A percentile compares a stretch with the other conserved stretches of the same genome.
These are phyloP conservation scores for Alternaria dauci DNA, from an alignment of 2,329 filamentous ascomycete genomes.

Conservation along the genomic window DNA sequence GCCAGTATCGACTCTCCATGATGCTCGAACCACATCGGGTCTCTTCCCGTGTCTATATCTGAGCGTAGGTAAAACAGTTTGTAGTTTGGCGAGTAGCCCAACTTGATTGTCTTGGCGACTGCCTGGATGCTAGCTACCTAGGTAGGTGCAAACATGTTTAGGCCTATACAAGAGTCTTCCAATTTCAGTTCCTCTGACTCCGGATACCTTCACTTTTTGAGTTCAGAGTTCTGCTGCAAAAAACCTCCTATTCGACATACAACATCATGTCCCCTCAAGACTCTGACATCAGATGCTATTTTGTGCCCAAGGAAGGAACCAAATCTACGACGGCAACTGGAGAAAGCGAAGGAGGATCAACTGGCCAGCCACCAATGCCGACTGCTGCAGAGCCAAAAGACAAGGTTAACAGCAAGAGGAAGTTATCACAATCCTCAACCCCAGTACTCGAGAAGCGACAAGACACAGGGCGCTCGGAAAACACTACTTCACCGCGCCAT, in stretches of 20 bases:
- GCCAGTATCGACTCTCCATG: background rate
- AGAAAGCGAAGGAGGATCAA: background rate
- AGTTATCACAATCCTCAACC: background rate
- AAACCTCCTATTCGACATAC: background rate
- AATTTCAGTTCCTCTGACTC: background rate
- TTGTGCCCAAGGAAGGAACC: background rate
- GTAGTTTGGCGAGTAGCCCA: background rate
- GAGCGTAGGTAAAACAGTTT: background rate
- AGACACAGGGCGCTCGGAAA: background rate
- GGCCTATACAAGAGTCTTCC: background rate
- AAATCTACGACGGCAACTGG: background rate
- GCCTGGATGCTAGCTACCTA: background rate
- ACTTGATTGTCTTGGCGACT: conserved; percentile 3
- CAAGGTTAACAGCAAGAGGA: conserved; percentile 8
- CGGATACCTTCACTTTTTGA: background rate
- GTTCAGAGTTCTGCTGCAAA: background rate
- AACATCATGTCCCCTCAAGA: background rate
- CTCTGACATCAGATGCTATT: conserved; percentile 10
- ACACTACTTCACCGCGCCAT: background rate
- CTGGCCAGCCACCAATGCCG: background rate
- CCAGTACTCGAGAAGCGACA: conserved; percentile 4
- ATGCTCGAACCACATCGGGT: background rate
- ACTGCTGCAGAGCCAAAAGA: background rate
- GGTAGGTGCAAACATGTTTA: background rate
- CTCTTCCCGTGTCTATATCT: background rate